phyloP scores from a whole-genome alignment of 2,329 filamentous ascomycete species.

The Stagonosporopsis vannaccii region DNA sequence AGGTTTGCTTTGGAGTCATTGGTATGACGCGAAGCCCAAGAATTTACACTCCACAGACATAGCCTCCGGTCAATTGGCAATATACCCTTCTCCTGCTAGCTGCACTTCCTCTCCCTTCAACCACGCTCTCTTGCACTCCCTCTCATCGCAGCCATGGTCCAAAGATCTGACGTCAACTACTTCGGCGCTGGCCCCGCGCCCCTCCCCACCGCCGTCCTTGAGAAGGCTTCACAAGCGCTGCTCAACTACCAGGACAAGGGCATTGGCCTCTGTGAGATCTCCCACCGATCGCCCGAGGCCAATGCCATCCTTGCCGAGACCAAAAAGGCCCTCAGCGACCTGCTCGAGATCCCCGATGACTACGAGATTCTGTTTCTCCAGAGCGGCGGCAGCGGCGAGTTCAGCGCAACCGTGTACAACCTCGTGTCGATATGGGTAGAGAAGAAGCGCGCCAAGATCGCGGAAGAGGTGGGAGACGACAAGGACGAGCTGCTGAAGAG shows the following conservation, averaged over 20 bases:
- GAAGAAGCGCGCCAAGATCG: slow-evolving; percentile 67
- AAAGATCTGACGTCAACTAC: slow-evolving; percentile 78
- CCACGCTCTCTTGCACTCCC: slow-evolving; percentile 2
- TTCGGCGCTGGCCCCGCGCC: slow-evolving; percentile 92
- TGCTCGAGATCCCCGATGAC: slow-evolving; percentile 82
- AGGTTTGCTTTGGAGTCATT: slow-evolving; percentile 36
- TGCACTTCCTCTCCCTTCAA: slow-evolving; percentile 11
- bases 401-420: slow-evolving; percentile 85
- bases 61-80: slow-evolving; percentile 11
- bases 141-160: slow-evolving; percentile 64
- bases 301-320: slow-evolving; percentile 79
- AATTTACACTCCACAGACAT: slow-evolving; percentile 25
- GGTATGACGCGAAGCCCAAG: slow-evolving; percentile 34
- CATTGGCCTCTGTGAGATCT: slow-evolving; percentile 87
- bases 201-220: slow-evolving; percentile 81
- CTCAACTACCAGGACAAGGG: slow-evolving; percentile 83
- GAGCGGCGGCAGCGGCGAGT: slow-evolving; percentile 84
- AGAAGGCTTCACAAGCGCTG: slow-evolving; percentile 77
- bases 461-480: slow-evolving; percentile 63
- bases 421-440: slow-evolving; percentile 83
- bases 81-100: slow-evolving; percentile 8
- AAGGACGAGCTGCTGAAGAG: slow-evolving; percentile 65
- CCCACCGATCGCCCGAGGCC: slow-evolving; percentile 82
- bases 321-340: slow-evolving; percentile 74
- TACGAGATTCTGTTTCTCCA: slow-evolving; percentile 92